Conservation (phyloP, 192 early-diverging fungal species). For the Podila epicladia region DNA sequence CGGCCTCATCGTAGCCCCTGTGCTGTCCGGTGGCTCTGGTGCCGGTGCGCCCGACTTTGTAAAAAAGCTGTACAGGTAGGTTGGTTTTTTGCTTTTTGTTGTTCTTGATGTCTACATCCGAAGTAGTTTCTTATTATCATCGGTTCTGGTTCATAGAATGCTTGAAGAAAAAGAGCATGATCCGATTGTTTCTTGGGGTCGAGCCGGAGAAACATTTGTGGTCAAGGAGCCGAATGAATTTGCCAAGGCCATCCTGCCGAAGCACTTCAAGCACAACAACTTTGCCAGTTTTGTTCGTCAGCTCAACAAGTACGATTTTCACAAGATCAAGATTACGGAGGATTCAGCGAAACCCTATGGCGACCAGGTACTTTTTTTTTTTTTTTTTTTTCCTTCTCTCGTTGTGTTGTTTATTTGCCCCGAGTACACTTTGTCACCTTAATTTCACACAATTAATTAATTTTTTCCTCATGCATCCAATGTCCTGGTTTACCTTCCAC, state of each 20-base stretch:
- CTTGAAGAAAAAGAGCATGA: slow-evolving; percentile 71
- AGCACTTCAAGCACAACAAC: slow-evolving; percentile 69
- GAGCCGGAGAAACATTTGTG: slow-evolving; percentile 71
- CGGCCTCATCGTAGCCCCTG: background rate
- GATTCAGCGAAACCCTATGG: slow-evolving; percentile 42
- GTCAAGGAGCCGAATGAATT: slow-evolving; percentile 75
- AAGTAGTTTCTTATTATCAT: too few relatives aligned
- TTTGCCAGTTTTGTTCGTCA: slow-evolving; percentile 65
- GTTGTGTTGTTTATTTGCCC: slow-evolving; percentile 10
- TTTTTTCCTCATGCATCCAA: background rate
- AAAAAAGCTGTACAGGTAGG: slow-evolving; percentile 67
- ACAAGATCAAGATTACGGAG: slow-evolving; percentile 65
- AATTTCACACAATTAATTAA: slow-evolving; percentile 1
- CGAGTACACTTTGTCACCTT: slow-evolving; percentile 1
- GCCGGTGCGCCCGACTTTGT: slow-evolving; percentile 69
- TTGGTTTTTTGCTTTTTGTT: background rate
- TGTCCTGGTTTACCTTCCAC: background rate
- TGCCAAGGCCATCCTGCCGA: slow-evolving; percentile 58
- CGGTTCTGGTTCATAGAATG: slow-evolving; percentile 59
- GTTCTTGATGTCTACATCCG: background rate
- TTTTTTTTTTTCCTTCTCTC: background rate
- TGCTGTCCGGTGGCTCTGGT: slow-evolving; percentile 8
- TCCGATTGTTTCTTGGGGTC: slow-evolving; percentile 71
- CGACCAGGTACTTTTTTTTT: slow-evolving; percentile 44
- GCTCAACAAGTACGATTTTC: slow-evolving; percentile 74